Evolutionary conservation across 73 alveolate genomes (phyloP), one percentile per base, ranked within the genome.

Genomic region (Paramecium primaurelia): DNA sequence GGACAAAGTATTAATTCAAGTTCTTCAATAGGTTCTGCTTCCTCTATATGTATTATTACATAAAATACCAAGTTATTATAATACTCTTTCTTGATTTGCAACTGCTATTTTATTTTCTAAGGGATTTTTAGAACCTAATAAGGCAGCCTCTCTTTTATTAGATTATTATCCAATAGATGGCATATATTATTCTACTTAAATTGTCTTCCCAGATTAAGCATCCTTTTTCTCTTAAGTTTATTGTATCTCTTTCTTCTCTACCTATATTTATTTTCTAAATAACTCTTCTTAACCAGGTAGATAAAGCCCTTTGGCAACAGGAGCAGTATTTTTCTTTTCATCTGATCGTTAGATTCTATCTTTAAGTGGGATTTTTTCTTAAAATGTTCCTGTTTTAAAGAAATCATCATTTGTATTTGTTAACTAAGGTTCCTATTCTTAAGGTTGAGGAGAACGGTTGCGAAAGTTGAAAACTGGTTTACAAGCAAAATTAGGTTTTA

Each of bases 341-440:
- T 80, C 91, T 44, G 91, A 80, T 80, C 91, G 91, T 80, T 80
- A 80, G 58, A 80, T 80, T 8, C 91, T 40, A 49, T 80, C 91
- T 28, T 80, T 80, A 11, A 80, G 49, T 12, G 91, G 91, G 11
- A 80, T 28, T 49, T 80, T 80, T 58, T 80, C 91, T 49, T 80
- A 47, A 20, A 80, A 80, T 26, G 91, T 44, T 25, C 64, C 73
- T n/a, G 91, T 80, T 47, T 40, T 44, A 36, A 42, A 80, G 75
- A 80, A 80, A 38, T 80, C 91, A 25, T 80, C 75, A 1, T 26
- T 40, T 0, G 75, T 45, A 18, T 80, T 28, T 25, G 64, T 26
- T 80, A 54, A 54, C 44, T 25, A 26, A 4, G 71, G 77, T 28
- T 80, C 91, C 20, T 40, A 36, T 49, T 80, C 77, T 80, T 80